Evolutionary conservation across 75 land plant species (phyloP), one percentile per base, ranked within the genome.

Genomic region (Larix kaempferi): DNA sequence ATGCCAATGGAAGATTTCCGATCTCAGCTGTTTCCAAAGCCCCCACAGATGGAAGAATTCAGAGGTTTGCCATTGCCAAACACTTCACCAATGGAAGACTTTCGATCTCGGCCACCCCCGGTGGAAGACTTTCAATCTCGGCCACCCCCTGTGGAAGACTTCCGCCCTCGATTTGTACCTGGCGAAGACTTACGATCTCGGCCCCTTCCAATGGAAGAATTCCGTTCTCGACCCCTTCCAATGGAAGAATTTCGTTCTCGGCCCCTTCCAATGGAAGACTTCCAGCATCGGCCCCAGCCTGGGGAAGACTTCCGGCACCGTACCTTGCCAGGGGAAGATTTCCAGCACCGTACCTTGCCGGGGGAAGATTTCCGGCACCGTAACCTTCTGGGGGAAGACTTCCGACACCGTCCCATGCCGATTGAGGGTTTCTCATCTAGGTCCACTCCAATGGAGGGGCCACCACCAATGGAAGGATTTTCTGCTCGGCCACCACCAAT

Each of bases 381-480:
- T 3, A n/a, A 1, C 25, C 49, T 39, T 22, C 71, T 76, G 1
- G 52, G 19, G 61, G 57, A 27, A 59, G 55, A 71, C 7, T 77
- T 77, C 15, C 71, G 57, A 15, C 37, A 12, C 37, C 59, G 59
- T 1, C 56, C 80, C 63, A 17, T 69, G 5, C 56, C 75, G 11
- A 56, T 55, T 37, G 71, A 60, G 52, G 64, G 27, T 7, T 75
- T 67, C 61, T 71, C 57, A 63, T 49, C 85, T 14, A 60, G 74
- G 49, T 76, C 55, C 8, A 22, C 73, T 15, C 57, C 74, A 62
- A 41, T 29, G 72, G 44, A 65, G 14, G 37, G 81, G 67, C 72
- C 35, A 54, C 21, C 59, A 55, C 72, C 63, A 73, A 64, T 77
- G 57, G 49, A 62, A 71, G 69, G 71, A 4, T 59, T 75, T 33